Percentiles rank a stretch among this genome's conserved stretches.
Evolutionary conservation across 768 basidiomycete species (phyloP).

Genomic region (Lentinus brumalis): DNA sequence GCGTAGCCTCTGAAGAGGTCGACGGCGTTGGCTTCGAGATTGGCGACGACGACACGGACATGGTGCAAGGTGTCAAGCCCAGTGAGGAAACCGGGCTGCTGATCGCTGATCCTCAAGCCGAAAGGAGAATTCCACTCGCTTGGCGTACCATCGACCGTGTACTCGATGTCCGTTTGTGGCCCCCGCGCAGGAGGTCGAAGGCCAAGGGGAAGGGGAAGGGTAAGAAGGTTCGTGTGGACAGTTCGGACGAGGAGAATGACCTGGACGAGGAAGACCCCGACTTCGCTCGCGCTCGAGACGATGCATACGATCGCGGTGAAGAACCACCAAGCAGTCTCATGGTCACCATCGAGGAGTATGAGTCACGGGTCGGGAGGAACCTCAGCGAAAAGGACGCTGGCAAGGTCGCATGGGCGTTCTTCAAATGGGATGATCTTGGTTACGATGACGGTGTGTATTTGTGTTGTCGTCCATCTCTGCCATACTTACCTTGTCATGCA

Average conservation of each 20-base stretch:
- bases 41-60: conserved; percentile 28
- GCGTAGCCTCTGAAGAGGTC: conserved; percentile 29
- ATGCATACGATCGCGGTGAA: conserved; percentile 60
- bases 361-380: conserved; percentile 41
- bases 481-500: not conserved
- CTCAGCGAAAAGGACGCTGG: conserved; percentile 54
- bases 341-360: conserved; percentile 67
- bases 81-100: conserved; percentile 29
- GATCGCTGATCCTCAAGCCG: conserved; percentile 65
- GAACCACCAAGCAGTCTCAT: conserved; percentile 56
- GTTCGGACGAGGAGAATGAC: conserved; percentile 30
- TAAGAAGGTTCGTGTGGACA: conserved; percentile 30
- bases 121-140: conserved; percentile 66
- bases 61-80: not conserved
- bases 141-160: conserved; percentile 96
- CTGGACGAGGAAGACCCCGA: conserved; percentile 35
- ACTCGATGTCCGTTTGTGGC: conserved; percentile 76
- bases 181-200: conserved; percentile 34
- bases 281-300: conserved; percentile 30
- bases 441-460: conserved; percentile 81
- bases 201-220: conserved; percentile 31
- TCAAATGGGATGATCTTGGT: conserved; percentile 93
- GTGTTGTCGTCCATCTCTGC: not conserved
- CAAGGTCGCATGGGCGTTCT: conserved; percentile 76
- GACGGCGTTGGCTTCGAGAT: conserved; percentile 42